A percentile compares a stretch with the other conserved stretches of the same genome.
phyloP scores from a whole-genome alignment of 257 asterid species.

The Echites panduratus region DNA sequence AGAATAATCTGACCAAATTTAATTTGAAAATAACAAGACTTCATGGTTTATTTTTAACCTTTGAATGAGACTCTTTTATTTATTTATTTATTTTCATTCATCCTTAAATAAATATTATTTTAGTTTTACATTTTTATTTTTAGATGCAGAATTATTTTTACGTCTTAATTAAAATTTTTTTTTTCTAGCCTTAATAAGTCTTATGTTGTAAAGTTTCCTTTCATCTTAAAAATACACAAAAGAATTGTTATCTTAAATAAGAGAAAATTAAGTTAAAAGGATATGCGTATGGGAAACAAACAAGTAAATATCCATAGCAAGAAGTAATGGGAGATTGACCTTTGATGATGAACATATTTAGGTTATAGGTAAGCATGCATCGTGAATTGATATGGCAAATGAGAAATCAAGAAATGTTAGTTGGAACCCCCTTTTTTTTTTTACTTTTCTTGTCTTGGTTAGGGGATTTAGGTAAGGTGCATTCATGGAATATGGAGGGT shows the following conservation, averaged over 20 bases:
- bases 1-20: background rate
- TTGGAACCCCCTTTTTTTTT: no score
- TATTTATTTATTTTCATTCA: no score
- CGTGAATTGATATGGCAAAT: background rate
- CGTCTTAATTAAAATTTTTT: no score
- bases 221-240: no score
- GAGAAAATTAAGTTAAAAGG: background rate
- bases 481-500: conserved; percentile 34
- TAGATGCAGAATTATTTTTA: no score
- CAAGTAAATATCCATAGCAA: background rate
- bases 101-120: no score
- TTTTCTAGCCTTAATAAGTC: no score
- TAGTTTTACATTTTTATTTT: no score
- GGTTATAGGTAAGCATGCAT: background rate
- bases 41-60: no score
- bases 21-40: background rate
- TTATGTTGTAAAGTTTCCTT: no score
- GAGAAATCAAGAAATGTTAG: background rate
- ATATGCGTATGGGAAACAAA: background rate
- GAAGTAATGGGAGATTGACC: background rate
- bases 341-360: background rate
- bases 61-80: no score
- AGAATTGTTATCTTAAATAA: background rate
- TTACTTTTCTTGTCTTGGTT: conserved; percentile 23
- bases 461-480: conserved; percentile 34